Evolutionary conservation across 768 basidiomycete genomes (phyloP), one percentile per base, ranked within the genome.

Genomic region (Russula brevipes): DNA sequence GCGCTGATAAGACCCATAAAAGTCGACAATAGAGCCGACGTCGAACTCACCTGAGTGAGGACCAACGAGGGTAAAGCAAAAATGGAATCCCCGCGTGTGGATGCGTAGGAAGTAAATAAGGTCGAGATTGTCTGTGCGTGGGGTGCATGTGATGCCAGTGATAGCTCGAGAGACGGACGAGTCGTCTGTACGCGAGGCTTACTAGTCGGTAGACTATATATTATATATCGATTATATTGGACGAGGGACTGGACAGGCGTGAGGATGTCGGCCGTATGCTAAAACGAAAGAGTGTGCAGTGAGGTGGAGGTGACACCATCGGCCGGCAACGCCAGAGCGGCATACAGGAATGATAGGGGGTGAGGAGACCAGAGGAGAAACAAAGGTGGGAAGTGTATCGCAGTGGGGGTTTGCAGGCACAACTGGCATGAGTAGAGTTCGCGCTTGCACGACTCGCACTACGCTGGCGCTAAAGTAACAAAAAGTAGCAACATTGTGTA

Each of bases 11-110:
- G 49, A 11, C 16, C n/a, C 14, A 30, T 24, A 44, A 55, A 38
- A 63, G 17, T 14, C 46, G 67, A 51, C 62, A 61, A 41, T 57
- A 59, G 30, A 16, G 16, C 31, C 56, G 53, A 16, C 44, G 42
- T 54, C 63, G 54, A 61, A 47, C 80, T 81, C 72, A 90, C 94
- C 81, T n/a, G n/a, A n/a, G n/a, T 90, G 85, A 33, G 94, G 94
- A 79, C 96, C 94, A 53, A 89, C 82, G 57, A 96, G 80, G 6
- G 94, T 95, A 6, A 96, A 91, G 94, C 94, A 97, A 72, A 97
- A 96, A 73, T 93, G 87, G 33, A 88, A 84, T 5, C 91, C 92
- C 92, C 92, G 94, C 35, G 81, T 81, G 59, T 57, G 35, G 51
- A 63, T 47, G 57, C 57, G 46, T 46, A 54, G 2, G 60, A 61